These are phyloP conservation scores for Erythrophleum ivorense DNA, from an alignment of 331 rosid species.

Conservation along the genomic window DNA sequence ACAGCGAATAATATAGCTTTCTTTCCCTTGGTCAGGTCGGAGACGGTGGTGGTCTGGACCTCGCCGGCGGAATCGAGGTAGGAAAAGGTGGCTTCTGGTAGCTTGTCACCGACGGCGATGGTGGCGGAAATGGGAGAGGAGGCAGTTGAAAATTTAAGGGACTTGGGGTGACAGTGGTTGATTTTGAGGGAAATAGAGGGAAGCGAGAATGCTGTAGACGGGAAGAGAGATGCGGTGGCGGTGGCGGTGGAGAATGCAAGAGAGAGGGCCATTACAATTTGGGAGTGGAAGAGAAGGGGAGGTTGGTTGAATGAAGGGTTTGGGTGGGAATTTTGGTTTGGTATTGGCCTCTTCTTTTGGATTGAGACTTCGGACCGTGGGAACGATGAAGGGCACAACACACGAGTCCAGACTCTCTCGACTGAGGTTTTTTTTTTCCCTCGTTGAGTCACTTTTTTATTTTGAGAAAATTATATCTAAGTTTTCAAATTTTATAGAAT, in stretches of 20 bases:
- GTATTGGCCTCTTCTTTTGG: too few relatives aligned
- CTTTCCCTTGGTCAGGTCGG: slow-evolving; percentile 88
- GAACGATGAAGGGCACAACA: too few relatives aligned
- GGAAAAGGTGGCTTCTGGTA: slow-evolving; percentile 85
- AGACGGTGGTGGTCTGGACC: slow-evolving; percentile 70
- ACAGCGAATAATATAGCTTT: slow-evolving; percentile 89
- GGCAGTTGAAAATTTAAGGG: slow-evolving; percentile 55
- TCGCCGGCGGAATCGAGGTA: slow-evolving; percentile 74
- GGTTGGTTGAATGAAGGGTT: too few relatives aligned
- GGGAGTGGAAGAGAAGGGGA: too few relatives aligned
- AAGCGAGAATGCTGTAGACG: slow-evolving; percentile 50
- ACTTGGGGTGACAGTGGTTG: slow-evolving; percentile 44
- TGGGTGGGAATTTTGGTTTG: too few relatives aligned
- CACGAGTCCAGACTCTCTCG: too few relatives aligned
- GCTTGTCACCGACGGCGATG: slow-evolving; percentile 83
- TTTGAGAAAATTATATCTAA: too few relatives aligned
- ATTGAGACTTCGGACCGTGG: too few relatives aligned
- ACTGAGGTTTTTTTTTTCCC: too few relatives aligned
- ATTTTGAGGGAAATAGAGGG: slow-evolving; percentile 50
- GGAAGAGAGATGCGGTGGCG: slow-evolving; percentile 54
- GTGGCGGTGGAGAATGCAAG: background rate
- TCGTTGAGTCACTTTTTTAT: too few relatives aligned
- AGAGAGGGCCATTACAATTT: too few relatives aligned
- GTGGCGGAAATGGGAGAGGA: slow-evolving; percentile 70
- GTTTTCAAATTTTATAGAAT: too few relatives aligned